A percentile compares a stretch with the other conserved stretches of the same genome.
Conservation (phyloP, 345 rosid species). For the Brassica carinata region DNA sequence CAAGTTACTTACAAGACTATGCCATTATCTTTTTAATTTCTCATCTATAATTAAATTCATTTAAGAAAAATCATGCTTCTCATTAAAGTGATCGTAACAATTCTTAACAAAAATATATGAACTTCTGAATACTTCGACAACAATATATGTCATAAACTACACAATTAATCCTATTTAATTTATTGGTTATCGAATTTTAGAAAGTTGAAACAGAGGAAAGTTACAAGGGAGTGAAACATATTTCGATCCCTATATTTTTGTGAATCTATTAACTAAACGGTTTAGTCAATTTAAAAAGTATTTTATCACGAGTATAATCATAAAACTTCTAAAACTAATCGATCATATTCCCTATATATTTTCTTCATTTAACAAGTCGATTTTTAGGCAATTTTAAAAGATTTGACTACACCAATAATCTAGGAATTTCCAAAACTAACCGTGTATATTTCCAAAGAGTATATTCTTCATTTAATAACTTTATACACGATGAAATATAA, state of each 20-base stretch:
- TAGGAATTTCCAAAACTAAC: no score
- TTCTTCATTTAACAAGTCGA: no score
- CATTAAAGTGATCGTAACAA: background rate
- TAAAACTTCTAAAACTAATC: background rate
- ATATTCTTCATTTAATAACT: no score
- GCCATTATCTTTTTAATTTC: background rate
- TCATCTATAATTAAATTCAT: background rate
- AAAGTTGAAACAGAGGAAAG: background rate
- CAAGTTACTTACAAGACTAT: no score
- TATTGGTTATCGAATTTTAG: background rate
- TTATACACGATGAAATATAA: no score
- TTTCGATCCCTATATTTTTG: background rate
- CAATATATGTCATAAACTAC: background rate
- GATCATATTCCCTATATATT: background rate
- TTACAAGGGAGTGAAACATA: background rate
- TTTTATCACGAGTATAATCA: background rate
- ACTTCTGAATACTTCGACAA: background rate
- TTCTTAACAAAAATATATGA: no score
- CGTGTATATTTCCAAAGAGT: no score
- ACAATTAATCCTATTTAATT: background rate
- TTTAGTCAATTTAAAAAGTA: no score
- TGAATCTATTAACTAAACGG: background rate
- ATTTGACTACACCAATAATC: no score
- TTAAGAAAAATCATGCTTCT: background rate
- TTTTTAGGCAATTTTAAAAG: no score